These are phyloP conservation scores for Paraurostyla sp. DNA, from an alignment of 73 alveolate genomes.

Conservation along the genomic window DNA sequence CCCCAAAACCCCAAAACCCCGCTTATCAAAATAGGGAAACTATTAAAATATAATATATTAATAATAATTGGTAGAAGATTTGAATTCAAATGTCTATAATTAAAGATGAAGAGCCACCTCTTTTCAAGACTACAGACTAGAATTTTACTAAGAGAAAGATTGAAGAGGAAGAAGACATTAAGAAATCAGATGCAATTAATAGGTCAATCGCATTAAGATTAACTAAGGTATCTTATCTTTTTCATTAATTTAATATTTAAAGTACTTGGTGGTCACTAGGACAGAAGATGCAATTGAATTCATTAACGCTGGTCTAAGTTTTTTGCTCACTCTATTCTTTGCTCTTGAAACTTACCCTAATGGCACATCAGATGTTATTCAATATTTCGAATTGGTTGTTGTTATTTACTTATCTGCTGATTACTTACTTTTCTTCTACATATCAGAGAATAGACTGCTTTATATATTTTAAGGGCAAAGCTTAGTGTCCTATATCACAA, in stretches of 20 bases:
- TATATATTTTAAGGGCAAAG: constrained; percentile 59
- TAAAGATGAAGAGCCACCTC: constrained; percentile 39
- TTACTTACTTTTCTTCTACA: constrained; percentile 69
- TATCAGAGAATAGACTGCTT: constrained; percentile 76
- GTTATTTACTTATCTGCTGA: constrained; percentile 60
- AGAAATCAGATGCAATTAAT: constrained; percentile 10
- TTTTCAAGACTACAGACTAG: constrained; percentile 28
- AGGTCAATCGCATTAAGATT: constrained; percentile 44
- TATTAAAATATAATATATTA: no score
- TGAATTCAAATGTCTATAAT: constrained; percentile 33
- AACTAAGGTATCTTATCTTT: no score
- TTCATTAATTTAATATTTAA: no score
- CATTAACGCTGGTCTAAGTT: constrained; percentile 24
- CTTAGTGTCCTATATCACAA: constrained; percentile 68
- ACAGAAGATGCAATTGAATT: constrained; percentile 58
- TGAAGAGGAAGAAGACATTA: constrained; percentile 42
- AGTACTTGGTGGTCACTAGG: constrained; percentile 45
- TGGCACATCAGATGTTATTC: neutral
- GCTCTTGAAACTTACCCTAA: constrained; percentile 63
- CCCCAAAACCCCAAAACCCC: no score
- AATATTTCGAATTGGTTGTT: constrained; percentile 44
- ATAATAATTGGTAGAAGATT: no score
- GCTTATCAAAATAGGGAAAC: no score
- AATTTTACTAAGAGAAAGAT: constrained; percentile 24
- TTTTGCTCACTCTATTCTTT: constrained; percentile 1